Evolutionary conservation across 2,329 filamentous ascomycete species (phyloP), one percentile per base, ranked within the genome.

Genomic region (Rhinocladiella similis): DNA sequence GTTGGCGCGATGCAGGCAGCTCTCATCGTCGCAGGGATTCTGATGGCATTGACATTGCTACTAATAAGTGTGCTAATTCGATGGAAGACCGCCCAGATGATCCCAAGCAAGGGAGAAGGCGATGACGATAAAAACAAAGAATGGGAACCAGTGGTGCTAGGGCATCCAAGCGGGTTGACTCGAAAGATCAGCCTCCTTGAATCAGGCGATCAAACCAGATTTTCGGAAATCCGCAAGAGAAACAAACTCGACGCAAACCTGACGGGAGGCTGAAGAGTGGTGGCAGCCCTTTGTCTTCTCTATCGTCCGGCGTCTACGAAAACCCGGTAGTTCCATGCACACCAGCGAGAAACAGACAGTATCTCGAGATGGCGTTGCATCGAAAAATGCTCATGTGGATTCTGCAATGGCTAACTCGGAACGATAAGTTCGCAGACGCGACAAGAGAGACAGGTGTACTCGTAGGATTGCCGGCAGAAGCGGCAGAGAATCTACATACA

Each of bases 141-240:
- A 25, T 91, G 86, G 87, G 83, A 83, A 56, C 85, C 88, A 1
- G 78, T 86, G 25, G 82, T 91, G 61, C 83, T 90, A 67, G 88
- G 88, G 12, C 87, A 89, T 66, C 87, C 88, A 12, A 83, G 82
- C 43, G 83, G 86, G 46, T 86, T 84, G 70, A 83, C 81, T 66
- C 80, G 89, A 48, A 80, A 85, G 58, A 84, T 91, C 79, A 90
- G 83, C 67, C 69, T 90, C 20, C 74, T 92, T 14, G 89, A 92
- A 69, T 73, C 89, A 56, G 88, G 89, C 0, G 73, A 75, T 35
- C 75, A 87, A 77, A 87, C 81, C 49, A 77, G 89, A 39, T 92
- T 87, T 85, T 87, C 83, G 20, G 88, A 91, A 70, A 90, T 92
- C 58, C 77, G 83, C 58, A 79, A 73, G 63, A 81, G 78, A 66